These are phyloP conservation scores for Colletotrichum plurivorum DNA, from an alignment of 2,329 filamentous ascomycete genomes.

Conservation along the genomic window DNA sequence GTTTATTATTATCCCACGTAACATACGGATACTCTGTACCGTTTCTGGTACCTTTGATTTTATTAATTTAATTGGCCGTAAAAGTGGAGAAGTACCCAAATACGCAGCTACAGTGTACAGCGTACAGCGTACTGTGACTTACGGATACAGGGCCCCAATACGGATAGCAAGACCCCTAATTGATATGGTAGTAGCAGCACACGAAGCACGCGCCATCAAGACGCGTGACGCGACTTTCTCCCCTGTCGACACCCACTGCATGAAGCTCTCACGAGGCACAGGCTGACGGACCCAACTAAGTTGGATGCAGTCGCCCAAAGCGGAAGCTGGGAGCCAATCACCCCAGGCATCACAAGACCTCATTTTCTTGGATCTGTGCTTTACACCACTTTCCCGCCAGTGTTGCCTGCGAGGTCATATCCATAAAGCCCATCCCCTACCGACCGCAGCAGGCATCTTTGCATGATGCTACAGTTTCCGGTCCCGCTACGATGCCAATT, in stretches of 20 bases:
- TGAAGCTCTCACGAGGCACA: conserved; percentile 34
- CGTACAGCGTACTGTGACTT: too few species aligned
- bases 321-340: neutral
- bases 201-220: conserved; percentile 7
- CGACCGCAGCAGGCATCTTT: neutral
- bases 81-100: too few species aligned
- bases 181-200: neutral
- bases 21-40: too few species aligned
- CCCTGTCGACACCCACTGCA: conserved; percentile 5
- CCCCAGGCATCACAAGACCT: conserved; percentile 15
- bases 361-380: neutral
- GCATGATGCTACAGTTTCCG: conserved; percentile 14
- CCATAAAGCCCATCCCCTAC: too few species aligned
- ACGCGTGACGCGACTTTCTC: conserved; percentile 35
- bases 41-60: too few species aligned
- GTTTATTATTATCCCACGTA: too few species aligned
- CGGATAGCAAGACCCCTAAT: neutral
- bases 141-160: too few species aligned
- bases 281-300: neutral
- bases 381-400: neutral
- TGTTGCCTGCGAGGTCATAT: neutral
- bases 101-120: too few species aligned
- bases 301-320: neutral
- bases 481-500: conserved; percentile 67
- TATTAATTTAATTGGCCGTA: too few species aligned